Base-by-base conservation (phyloP, 768 basidiomycete species). In the Lanmaoa pseudosensibilis region DNA sequence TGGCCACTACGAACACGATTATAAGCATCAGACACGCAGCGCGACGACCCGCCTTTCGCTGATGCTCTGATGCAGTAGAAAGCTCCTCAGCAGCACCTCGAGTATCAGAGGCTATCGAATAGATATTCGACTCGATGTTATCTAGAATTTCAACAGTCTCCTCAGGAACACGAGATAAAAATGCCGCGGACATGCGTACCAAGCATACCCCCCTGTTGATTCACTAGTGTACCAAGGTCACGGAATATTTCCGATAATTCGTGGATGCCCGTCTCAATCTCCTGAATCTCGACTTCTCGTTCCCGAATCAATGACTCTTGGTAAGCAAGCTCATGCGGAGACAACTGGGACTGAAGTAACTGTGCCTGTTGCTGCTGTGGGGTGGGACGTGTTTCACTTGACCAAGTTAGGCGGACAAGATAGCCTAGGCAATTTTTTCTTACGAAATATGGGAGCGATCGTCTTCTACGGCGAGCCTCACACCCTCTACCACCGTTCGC, bases 211-310 rank as follows among this genome's bases (percentile, higher is more conserved):
- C 95, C 95, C 71, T 99, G 97, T 69, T 98, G 92, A 56, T 86
- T 84, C 2, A 99, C 95, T 45, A 99, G 79, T 16, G 94, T 95
- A 43, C 95, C 96, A 45, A 99, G 76, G 73, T 98, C 95, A 48
- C 91, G 84, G 80, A 99, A 98, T 67, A 99, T 98, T 73, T 98
- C 93, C 27, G 91, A 84, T 45, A 99, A 74, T 72, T 99, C 96
- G 66, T 96, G 93, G 53, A 99, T 98, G 8, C 97, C 96, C 8
- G 85, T 87, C 73, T 99, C 97, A 50, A 99, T 99, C 69, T 98
- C 94, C 49, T 90, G 84, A 52, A 98, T 98, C 66, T 98, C 97
- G 0, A 80, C 80, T 70, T 99, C 96, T 18, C 97, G 88, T 69
- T 99, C 97, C 38, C 55, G 69, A 37, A 72, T 73, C 37, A 98